phyloP scores from a whole-genome alignment of 2,329 filamentous ascomycete genomes.

The Aspergillus sp. region DNA sequence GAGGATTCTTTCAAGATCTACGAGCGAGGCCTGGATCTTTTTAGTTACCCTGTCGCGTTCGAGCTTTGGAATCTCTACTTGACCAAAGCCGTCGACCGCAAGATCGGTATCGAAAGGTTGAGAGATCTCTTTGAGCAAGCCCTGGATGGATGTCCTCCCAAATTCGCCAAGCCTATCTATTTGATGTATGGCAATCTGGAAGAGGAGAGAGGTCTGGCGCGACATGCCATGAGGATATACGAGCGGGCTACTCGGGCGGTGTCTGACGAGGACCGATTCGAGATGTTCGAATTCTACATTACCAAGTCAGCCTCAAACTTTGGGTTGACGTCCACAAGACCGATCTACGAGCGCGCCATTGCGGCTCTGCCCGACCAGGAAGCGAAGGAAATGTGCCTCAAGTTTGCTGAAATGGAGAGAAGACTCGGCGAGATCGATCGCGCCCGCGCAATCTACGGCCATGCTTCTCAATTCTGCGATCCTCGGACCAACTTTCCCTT shows the following conservation, averaged over 20 bases:
- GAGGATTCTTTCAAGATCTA: constrained; percentile 98
- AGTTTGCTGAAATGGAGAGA: constrained; percentile 95
- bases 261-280: constrained; percentile 82
- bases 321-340: constrained; percentile 82
- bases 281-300: constrained; percentile 99
- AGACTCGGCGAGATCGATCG: constrained; percentile 87
- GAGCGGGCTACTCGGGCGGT: constrained; percentile 93
- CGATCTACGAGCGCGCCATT: constrained; percentile 95
- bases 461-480: constrained; percentile 95
- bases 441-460: constrained; percentile 88
- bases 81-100: constrained; percentile 91
- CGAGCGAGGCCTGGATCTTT: constrained; percentile 92
- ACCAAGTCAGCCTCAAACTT: constrained; percentile 98
- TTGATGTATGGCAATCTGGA: constrained; percentile 98
- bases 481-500: constrained; percentile 81
- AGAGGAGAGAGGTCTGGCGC: constrained; percentile 85
- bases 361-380: constrained; percentile 85
- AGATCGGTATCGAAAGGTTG: constrained; percentile 87
- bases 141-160: constrained; percentile 85
- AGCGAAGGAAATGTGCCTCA: constrained; percentile 95
- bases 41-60: constrained; percentile 95
- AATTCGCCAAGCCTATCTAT: constrained; percentile 91
- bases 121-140: constrained; percentile 96
- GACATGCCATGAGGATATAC: constrained; percentile 98
- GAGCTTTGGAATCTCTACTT: constrained; percentile 98